Conservation (phyloP, 2,329 filamentous ascomycete species). For the Beauveria rudraprayagi region DNA sequence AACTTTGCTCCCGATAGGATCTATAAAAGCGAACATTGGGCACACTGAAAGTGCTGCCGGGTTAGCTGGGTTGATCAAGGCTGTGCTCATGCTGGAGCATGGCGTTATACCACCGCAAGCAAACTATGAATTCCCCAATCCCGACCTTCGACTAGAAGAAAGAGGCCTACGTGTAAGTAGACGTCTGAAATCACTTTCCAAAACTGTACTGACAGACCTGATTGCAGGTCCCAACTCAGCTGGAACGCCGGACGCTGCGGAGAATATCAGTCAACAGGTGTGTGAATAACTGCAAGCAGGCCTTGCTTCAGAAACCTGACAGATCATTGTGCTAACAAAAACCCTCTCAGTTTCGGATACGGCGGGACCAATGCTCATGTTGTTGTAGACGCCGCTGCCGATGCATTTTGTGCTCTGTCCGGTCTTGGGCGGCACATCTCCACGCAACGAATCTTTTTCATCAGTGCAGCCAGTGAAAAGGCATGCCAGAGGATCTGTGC, state of each 20-base stretch:
- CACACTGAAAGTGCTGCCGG: constrained; percentile 21
- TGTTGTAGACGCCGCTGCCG: neutral
- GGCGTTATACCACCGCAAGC: constrained; percentile 13
- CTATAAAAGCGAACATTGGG: constrained; percentile 23
- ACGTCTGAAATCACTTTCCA: accelerated
- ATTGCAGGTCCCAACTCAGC: neutral
- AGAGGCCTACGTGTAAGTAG: neutral
- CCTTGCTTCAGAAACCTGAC: neutral
- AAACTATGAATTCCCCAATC: constrained; percentile 12
- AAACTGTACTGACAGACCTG: neutral
- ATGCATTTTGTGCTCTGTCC: neutral
- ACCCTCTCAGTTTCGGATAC: neutral
- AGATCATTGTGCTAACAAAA: neutral
- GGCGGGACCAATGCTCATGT: constrained; percentile 6
- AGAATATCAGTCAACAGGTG: constrained; percentile 4
- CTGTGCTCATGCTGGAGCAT: constrained; percentile 17
- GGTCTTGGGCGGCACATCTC: neutral
- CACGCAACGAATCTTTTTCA: constrained; percentile 13
- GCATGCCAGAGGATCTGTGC: constrained; percentile 14
- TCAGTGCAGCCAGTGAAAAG: constrained; percentile 17
- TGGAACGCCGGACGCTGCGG: constrained; percentile 13
- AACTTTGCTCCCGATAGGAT: constrained; percentile 18
- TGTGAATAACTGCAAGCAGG: neutral
- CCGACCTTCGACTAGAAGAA: neutral
- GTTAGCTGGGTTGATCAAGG: constrained; percentile 20